Percentiles rank a stretch among this genome's conserved stretches.
Conservation (phyloP, 805 yeast genomes). For the Monosporozyma siamensis region DNA sequence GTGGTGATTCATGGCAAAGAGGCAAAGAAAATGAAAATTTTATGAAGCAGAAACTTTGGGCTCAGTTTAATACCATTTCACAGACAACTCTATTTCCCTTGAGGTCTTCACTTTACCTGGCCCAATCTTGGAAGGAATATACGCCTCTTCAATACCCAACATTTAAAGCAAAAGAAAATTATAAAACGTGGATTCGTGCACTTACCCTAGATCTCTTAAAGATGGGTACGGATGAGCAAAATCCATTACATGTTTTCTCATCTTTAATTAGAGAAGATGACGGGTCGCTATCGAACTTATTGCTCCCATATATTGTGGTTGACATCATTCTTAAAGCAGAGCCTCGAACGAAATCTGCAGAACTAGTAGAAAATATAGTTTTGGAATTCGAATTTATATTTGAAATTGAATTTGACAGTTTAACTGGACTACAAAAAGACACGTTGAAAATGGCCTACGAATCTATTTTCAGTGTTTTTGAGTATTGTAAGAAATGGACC, state of each 20-base stretch:
- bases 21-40: constrained; percentile 19
- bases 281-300: constrained; percentile 53
- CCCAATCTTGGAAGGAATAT: constrained; percentile 43
- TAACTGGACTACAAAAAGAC: constrained; percentile 49
- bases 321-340: constrained; percentile 49
- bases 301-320: constrained; percentile 70
- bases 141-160: constrained; percentile 52
- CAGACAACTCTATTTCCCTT: constrained; percentile 70
- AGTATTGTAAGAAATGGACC: constrained; percentile 74
- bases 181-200: constrained; percentile 62
- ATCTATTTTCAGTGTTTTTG: constrained; percentile 67
- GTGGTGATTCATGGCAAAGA: constrained; percentile 28
- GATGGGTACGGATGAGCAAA: constrained; percentile 25
- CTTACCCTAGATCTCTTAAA: constrained; percentile 59
- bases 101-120: constrained; percentile 57
- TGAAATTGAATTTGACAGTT: constrained; percentile 34
- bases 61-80: constrained; percentile 51
- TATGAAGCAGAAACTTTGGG: constrained; percentile 42
- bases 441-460: constrained; percentile 58
- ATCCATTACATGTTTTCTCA: constrained; percentile 55
- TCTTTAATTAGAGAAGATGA: constrained; percentile 63
- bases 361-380: constrained; percentile 37
- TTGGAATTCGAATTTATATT: constrained; percentile 56
- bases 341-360: constrained; percentile 32
- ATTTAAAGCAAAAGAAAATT: constrained; percentile 44